Base-by-base conservation (phyloP, 2,329 filamentous ascomycete genomes). In the Monilinia fructicola region DNA sequence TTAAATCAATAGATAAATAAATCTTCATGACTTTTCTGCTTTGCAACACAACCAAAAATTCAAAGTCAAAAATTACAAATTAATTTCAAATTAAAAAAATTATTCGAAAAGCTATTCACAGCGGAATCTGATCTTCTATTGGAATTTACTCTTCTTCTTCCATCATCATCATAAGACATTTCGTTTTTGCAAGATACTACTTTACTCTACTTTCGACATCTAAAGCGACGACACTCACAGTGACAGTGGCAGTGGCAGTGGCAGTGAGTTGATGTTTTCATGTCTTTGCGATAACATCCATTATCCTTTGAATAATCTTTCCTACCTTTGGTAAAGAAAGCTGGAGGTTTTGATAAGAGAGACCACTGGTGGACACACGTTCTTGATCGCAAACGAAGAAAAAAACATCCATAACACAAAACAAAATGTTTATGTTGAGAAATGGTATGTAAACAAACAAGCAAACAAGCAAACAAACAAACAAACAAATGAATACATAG, bases 371-470 rank as follows among this genome's bases (percentile, higher is more conserved):
- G n/a, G n/a, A 53, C 11, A 40, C 26, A 52, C 35, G 16, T 46
- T 65, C 23, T 18, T 44, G 63, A 60, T 65, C 55, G 54, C 54
- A 59, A 59, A 53, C 48, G 48, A 31, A 54, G 54, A 55, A 16
- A 23, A 21, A 10, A 40, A 40, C 1, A 42, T 4, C 14, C 11
- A 42, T 2, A 14, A 42, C 11, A 42, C 12, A 14, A 54, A 48
- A 46, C 54, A 68, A 64, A 52, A 81, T 81, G 80, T 81, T 81
- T 73, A 77, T 81, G 67, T 77, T 80, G 69, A 76, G 78, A 68
- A 81, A 80, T 75, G 79, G 79, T 80, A 75, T 75, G 69, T 73
- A 38, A 61, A 48, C 69, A 66, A 69, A n/a, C n/a, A n/a, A n/a
- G n/a, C n/a, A n/a, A n/a, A n/a, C n/a, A n/a, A 31, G 4, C 6